These are phyloP conservation scores for Plectranthus barbatus DNA, from an alignment of 257 asterid species.

Conservation along the genomic window DNA sequence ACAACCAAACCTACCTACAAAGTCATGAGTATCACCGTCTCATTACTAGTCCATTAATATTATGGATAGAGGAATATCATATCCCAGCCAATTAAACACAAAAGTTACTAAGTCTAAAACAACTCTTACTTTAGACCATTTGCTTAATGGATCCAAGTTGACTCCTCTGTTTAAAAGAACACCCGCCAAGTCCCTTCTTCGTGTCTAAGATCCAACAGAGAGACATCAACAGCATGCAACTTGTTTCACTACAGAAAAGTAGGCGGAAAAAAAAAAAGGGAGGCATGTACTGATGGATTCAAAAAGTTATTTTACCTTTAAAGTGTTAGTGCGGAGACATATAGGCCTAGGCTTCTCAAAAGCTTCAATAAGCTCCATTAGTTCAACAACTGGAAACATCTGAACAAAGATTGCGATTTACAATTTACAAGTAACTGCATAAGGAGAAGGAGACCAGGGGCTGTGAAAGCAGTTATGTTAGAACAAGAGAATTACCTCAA, in stretches of 20 bases:
- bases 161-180: conserved; percentile 90
- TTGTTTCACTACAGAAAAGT: too few relatives aligned
- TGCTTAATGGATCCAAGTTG: conserved; percentile 90
- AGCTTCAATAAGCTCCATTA: conserved; percentile 91
- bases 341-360: conserved; percentile 93
- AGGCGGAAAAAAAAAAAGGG: too few relatives aligned
- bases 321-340: conserved; percentile 77
- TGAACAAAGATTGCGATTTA: conserved; percentile 22
- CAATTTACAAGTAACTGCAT: conserved; percentile 7
- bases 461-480: neutral
- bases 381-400: conserved; percentile 87
- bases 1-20: conserved; percentile 90
- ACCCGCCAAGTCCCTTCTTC: conserved; percentile 96
- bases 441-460: neutral
- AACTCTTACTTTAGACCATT: conserved; percentile 87
- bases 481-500: conserved; percentile 52
- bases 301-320: conserved; percentile 36
- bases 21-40: neutral
- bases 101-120: too few relatives aligned
- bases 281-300: too few relatives aligned
- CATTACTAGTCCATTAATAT: neutral
- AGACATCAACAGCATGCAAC: conserved; percentile 12
- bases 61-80: neutral
- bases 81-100: neutral
- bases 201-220: conserved; percentile 42